phyloP scores from a whole-genome alignment of 352 stramenopile species.

The Plasmopara muralis region DNA sequence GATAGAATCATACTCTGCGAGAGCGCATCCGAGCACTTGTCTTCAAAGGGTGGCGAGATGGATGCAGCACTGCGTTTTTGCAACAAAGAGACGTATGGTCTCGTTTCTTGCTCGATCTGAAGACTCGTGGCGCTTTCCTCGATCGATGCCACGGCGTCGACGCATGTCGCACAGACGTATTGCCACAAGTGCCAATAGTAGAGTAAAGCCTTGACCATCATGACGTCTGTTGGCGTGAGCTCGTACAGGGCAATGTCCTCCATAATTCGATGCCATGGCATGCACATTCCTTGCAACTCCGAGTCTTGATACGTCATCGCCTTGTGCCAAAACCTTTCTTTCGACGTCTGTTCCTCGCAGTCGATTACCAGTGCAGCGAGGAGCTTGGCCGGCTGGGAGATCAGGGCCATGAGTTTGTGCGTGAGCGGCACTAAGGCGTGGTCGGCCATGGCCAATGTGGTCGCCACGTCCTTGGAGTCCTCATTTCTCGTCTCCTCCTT shows the following conservation, averaged over 20 bases:
- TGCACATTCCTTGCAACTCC: conserved; percentile 25
- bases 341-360: conserved; percentile 14
- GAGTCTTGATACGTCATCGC: conserved; percentile 28
- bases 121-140: conserved; percentile 21
- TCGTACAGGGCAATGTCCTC: conserved; percentile 18
- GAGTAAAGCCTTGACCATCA: conserved; percentile 51
- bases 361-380: conserved; percentile 37
- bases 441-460: not conserved
- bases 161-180: conserved; percentile 32
- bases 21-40: conserved; percentile 31
- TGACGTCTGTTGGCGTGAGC: conserved; percentile 26
- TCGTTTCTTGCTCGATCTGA: conserved; percentile 5
- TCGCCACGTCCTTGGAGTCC: too few relatives aligned
- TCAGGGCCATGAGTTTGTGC: conserved; percentile 39
- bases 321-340: conserved; percentile 27
- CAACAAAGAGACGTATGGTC: conserved; percentile 9
- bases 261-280: conserved; percentile 27
- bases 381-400: conserved; percentile 41
- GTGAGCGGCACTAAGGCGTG: conserved; percentile 33
- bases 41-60: conserved; percentile 28
- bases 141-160: conserved; percentile 33
- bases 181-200: conserved; percentile 58
- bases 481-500: conserved; percentile 5
- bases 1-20: conserved; percentile 32
- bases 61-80: conserved; percentile 25